These are phyloP conservation scores for Trametes cinnabarina DNA, from an alignment of 768 basidiomycete genomes.

Conservation along the genomic window DNA sequence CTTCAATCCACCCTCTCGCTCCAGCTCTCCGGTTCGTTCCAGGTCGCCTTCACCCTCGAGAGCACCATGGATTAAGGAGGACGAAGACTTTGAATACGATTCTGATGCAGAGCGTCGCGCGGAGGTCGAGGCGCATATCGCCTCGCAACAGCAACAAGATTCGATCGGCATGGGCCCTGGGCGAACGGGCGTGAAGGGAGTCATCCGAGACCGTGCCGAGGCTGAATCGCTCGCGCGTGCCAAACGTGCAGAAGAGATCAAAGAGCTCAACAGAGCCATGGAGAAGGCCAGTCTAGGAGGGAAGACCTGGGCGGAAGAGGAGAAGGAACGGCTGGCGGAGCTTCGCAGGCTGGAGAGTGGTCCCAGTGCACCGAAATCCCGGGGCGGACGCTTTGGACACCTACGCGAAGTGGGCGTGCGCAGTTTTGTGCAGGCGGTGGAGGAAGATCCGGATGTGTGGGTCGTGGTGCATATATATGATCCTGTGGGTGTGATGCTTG, in stretches of 20 bases:
- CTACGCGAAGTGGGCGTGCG: slow-evolving; percentile 74
- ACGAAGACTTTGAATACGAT: slow-evolving; percentile 42
- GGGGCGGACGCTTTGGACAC: slow-evolving; percentile 68
- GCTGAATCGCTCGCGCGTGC: slow-evolving; percentile 55
- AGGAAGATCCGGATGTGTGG: slow-evolving; percentile 71
- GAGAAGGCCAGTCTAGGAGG: slow-evolving; percentile 65
- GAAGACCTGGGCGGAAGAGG: slow-evolving; percentile 77
- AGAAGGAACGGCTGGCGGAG: slow-evolving; percentile 49
- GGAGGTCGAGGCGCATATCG: slow-evolving; percentile 22
- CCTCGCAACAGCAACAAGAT: slow-evolving; percentile 37
- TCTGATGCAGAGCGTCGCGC: slow-evolving; percentile 41
- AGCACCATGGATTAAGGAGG: slow-evolving; percentile 55
- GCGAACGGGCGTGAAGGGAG: slow-evolving; percentile 85
- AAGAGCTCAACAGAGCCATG: slow-evolving; percentile 54
- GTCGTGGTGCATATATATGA: slow-evolving; percentile 87
- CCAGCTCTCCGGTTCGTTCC: slow-evolving; percentile 65
- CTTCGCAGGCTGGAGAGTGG: slow-evolving; percentile 44
- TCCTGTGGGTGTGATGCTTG: slow-evolving; percentile 48
- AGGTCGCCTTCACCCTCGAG: slow-evolving; percentile 51
- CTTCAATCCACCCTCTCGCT: slow-evolving; percentile 52
- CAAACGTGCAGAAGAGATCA: slow-evolving; percentile 50
- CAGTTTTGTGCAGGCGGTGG: slow-evolving; percentile 73
- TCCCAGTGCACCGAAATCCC: slow-evolving; percentile 9
- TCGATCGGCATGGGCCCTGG: slow-evolving; percentile 86
- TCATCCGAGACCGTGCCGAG: slow-evolving; percentile 78